A percentile compares a stretch with the other conserved stretches of the same genome.
phyloP scores from a whole-genome alignment of 2,329 filamentous ascomycete species.

The Aspergillus ustus region DNA sequence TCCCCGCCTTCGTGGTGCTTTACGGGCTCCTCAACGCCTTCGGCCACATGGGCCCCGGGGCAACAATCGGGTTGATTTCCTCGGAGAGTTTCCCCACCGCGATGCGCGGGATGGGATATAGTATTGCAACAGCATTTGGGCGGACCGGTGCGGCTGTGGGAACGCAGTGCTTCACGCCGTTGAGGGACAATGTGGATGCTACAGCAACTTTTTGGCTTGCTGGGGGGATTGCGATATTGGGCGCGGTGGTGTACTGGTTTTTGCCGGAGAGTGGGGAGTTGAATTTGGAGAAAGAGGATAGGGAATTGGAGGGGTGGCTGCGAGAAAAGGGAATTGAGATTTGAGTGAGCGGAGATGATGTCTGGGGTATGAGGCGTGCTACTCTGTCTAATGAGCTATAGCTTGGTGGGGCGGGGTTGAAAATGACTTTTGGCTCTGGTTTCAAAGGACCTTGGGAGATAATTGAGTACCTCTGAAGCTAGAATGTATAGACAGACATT shows the following conservation, averaged over 20 bases:
- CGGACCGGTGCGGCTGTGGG: constrained; percentile 41
- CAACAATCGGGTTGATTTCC: constrained; percentile 39
- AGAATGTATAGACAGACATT: neutral
- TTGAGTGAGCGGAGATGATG: neutral
- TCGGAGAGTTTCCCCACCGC: constrained; percentile 40
- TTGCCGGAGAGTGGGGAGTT: constrained; percentile 36
- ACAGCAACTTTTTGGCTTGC: constrained; percentile 40
- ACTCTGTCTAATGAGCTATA: no score
- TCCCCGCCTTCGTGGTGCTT: constrained; percentile 40
- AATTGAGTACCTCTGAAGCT: neutral
- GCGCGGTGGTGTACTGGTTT: constrained; percentile 35
- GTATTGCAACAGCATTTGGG: constrained; percentile 40
- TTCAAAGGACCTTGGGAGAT: neutral
- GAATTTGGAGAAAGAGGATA: constrained; percentile 36
- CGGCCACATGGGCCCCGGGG: constrained; percentile 42
- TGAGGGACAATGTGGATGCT: constrained; percentile 34
- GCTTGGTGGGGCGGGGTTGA: no score
- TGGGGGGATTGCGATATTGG: constrained; percentile 35
- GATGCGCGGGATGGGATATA: constrained; percentile 39
- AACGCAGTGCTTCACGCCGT: constrained; percentile 39
- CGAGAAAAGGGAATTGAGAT: constrained; percentile 27
- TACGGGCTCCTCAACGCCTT: constrained; percentile 39
- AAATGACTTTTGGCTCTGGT: no score
- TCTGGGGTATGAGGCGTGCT: no score
- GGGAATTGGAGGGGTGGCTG: constrained; percentile 28